A percentile compares a stretch with the other conserved stretches of the same genome.
Conservation (phyloP, 192 early-diverging fungal species). For the Thoreauomyces humboldtii region DNA sequence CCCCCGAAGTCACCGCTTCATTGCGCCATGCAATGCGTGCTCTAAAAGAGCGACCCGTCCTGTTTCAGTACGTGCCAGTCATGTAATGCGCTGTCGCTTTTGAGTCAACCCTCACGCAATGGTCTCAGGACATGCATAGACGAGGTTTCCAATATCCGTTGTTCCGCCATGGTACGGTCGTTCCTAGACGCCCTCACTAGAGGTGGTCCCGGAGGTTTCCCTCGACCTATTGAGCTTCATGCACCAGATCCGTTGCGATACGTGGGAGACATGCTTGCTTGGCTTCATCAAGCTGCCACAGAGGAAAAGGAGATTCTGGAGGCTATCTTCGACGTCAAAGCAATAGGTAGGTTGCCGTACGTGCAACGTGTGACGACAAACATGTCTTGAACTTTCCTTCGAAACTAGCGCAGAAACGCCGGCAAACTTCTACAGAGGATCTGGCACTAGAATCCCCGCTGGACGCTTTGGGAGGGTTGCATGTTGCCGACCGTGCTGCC, state of each 20-base stretch:
- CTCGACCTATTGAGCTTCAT: slow-evolving; percentile 89
- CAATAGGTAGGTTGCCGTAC: slow-evolving; percentile 23
- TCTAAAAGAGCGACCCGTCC: slow-evolving; percentile 66
- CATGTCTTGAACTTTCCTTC: background rate
- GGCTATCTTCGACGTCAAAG: slow-evolving; percentile 55
- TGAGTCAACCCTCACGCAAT: slow-evolving; percentile 2
- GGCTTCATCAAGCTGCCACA: slow-evolving; percentile 90
- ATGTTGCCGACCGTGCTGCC: slow-evolving; percentile 37
- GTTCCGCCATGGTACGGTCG: slow-evolving; percentile 59
- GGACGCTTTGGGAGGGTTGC: slow-evolving; percentile 1
- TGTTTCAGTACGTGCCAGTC: slow-evolving; percentile 61
- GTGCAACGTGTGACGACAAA: background rate
- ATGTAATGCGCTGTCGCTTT: background rate
- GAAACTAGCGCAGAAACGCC: background rate
- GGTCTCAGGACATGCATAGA: slow-evolving; percentile 61
- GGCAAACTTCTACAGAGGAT: background rate
- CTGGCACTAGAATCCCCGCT: slow-evolving; percentile 3
- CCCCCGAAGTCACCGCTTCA: slow-evolving; percentile 62
- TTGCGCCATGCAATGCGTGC: slow-evolving; percentile 66
- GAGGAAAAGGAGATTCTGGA: slow-evolving; percentile 87
- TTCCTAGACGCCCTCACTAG: slow-evolving; percentile 75
- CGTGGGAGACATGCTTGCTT: slow-evolving; percentile 94
- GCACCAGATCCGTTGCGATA: slow-evolving; percentile 90
- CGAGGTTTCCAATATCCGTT: slow-evolving; percentile 68
- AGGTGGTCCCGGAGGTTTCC: slow-evolving; percentile 73